A percentile compares a stretch with the other conserved stretches of the same genome.
These are phyloP conservation scores for Carpinus fangiana DNA, from an alignment of 306 rosid species.

Conservation along the genomic window DNA sequence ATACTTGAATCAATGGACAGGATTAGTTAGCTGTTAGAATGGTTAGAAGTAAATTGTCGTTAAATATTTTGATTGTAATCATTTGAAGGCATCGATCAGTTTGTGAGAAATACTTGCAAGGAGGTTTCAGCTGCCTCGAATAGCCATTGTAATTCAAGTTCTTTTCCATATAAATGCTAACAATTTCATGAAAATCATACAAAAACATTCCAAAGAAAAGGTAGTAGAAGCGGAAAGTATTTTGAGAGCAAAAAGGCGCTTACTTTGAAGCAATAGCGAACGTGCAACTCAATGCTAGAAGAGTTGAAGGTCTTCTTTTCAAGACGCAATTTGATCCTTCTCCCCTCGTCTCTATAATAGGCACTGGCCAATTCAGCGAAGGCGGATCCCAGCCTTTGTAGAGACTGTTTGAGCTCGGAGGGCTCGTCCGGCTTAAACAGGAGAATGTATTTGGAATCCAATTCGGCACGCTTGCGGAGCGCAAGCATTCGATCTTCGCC, in stretches of 20 bases:
- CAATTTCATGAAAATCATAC: no score
- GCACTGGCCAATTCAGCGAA: constrained; percentile 66
- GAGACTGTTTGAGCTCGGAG: constrained; percentile 53
- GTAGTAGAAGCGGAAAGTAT: background rate
- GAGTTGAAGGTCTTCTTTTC: constrained; percentile 70
- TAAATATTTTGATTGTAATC: no score
- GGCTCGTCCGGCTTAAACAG: constrained; percentile 58
- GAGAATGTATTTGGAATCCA: constrained; percentile 69
- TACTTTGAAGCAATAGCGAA: constrained; percentile 94
- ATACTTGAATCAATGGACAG: no score
- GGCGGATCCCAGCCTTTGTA: constrained; percentile 63
- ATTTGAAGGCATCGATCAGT: no score
- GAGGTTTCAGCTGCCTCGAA: no score
- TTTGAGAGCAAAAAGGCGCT: constrained; percentile 17
- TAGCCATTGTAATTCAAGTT: no score
- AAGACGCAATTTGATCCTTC: constrained; percentile 65
- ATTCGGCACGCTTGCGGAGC: constrained; percentile 83
- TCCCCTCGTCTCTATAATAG: constrained; percentile 86
- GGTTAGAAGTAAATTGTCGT: no score
- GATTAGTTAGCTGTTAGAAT: no score
- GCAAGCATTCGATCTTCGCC: constrained; percentile 88
- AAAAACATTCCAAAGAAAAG: no score
- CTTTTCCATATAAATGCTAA: no score
- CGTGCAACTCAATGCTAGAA: constrained; percentile 50
- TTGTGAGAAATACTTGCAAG: no score